Evolutionary conservation across 805 yeast genomes (phyloP).

Genomic region (Zygosaccharomyces gambellarensis): DNA sequence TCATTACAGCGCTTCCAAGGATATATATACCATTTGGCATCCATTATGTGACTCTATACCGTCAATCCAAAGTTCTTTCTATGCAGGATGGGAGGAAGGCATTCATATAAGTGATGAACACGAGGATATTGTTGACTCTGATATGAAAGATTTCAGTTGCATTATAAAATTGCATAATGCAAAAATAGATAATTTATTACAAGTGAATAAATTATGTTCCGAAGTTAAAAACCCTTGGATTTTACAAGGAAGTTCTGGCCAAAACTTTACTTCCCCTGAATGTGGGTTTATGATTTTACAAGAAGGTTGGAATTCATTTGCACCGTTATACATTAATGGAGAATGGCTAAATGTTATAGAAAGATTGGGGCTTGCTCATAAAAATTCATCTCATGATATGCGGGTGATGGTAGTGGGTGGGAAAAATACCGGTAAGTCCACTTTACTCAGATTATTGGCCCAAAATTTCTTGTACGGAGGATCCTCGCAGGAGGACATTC

Average conservation of each 20-base stretch:
- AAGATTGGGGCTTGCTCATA: slow-evolving; percentile 20
- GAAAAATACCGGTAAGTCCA: slow-evolving; percentile 80
- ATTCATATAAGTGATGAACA: slow-evolving; percentile 10
- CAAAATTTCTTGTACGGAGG: slow-evolving; percentile 40
- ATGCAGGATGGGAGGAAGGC: slow-evolving; percentile 33
- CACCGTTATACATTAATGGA: slow-evolving; percentile 16
- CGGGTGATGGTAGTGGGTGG: slow-evolving; percentile 39
- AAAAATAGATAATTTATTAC: slow-evolving; percentile 12
- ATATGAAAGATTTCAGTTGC: slow-evolving; percentile 22
- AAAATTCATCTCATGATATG: slow-evolving; percentile 23
- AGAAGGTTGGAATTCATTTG: slow-evolving; percentile 11
- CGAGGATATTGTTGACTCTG: slow-evolving; percentile 7
- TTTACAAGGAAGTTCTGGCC: slow-evolving; percentile 7
- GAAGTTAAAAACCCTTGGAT: slow-evolving; percentile 26
- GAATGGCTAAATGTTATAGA: slow-evolving; percentile 26
- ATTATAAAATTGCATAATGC: slow-evolving; percentile 21
- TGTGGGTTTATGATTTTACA: slow-evolving; percentile 16
- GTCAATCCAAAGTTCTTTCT: slow-evolving; percentile 26
- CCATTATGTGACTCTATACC: slow-evolving; percentile 30
- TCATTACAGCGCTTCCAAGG: slow-evolving; percentile 30
- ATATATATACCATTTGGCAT: slow-evolving; percentile 24
- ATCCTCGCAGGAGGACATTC: slow-evolving; percentile 28
- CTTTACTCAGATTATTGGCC: slow-evolving; percentile 51
- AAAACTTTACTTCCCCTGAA: slow-evolving; percentile 4
- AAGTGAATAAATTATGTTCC: slow-evolving; percentile 15